phyloP scores from a whole-genome alignment of 345 rosid genomes.

The Excoecaria cochinchinensis region DNA sequence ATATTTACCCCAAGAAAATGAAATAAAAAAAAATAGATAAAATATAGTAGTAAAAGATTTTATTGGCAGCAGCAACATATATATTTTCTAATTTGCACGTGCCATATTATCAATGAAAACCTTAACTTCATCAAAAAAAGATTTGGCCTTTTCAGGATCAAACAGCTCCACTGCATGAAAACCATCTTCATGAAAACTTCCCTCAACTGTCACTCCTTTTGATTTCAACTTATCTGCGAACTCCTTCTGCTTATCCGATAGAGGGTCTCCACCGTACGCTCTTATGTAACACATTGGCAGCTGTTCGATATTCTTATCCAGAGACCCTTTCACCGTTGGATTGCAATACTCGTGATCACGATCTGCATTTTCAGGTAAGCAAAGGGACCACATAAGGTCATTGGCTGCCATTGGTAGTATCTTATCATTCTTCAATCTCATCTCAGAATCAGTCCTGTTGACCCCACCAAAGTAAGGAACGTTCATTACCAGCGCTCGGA shows the following conservation, averaged over 20 bases:
- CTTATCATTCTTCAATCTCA: conserved; percentile 42
- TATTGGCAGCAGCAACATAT: no score
- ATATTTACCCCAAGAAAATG: no score
- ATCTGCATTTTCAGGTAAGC: conserved; percentile 59
- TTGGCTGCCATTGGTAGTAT: conserved; percentile 51
- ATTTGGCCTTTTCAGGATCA: conserved; percentile 43
- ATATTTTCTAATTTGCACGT: neutral
- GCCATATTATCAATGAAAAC: conserved; percentile 31
- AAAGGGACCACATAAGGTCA: conserved; percentile 67
- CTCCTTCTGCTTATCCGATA: conserved; percentile 63
- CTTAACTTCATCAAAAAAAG: conserved; percentile 28
- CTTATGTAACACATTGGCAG: conserved; percentile 47
- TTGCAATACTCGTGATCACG: conserved; percentile 79
- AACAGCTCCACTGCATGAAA: conserved; percentile 69
- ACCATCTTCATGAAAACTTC: conserved; percentile 49
- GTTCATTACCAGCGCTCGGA: conserved; percentile 64
- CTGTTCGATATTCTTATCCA: conserved; percentile 43
- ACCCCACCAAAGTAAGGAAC: conserved; percentile 69
- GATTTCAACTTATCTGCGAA: conserved; percentile 47
- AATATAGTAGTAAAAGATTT: no score
- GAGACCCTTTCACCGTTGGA: conserved; percentile 35
- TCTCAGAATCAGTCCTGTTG: conserved; percentile 58
- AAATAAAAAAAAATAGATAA: no score
- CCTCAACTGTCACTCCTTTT: conserved; percentile 57
- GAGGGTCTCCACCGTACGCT: conserved; percentile 77